Evolutionary conservation across 805 yeast species (phyloP).

Genomic region (Pichia gijzeniarum): DNA sequence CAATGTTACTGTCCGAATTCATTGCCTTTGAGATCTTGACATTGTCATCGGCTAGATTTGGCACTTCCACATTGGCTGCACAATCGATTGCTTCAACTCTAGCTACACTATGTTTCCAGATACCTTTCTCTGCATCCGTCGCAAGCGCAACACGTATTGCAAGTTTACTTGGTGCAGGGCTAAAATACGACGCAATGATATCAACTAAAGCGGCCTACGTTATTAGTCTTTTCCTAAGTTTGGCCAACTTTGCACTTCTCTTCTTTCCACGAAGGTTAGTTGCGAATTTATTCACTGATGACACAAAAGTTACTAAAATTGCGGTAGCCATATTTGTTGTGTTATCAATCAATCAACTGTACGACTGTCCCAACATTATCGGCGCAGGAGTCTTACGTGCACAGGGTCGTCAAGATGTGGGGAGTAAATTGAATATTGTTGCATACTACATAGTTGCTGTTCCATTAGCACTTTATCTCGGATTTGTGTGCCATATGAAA

Average conservation of each 20-base stretch:
- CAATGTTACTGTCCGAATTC: constrained; percentile 71
- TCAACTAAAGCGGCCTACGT: constrained; percentile 13
- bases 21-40: constrained; percentile 65
- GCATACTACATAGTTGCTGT: constrained; percentile 60
- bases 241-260: constrained; percentile 5
- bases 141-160: constrained; percentile 71
- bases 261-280: constrained; percentile 9
- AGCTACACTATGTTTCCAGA: constrained; percentile 53
- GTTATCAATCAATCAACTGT: constrained; percentile 31
- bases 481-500: constrained; percentile 38
- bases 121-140: constrained; percentile 61
- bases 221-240: constrained; percentile 12
- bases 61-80: constrained; percentile 51
- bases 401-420: constrained; percentile 44
- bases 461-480: constrained; percentile 53
- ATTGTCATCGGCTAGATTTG: constrained; percentile 54
- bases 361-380: constrained; percentile 37
- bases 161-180: constrained; percentile 53
- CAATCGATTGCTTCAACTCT: constrained; percentile 62
- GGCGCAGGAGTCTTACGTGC: constrained; percentile 43
- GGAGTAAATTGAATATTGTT: constrained; percentile 39
- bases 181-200: constrained; percentile 11
- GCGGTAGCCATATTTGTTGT: constrained; percentile 15
- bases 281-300: constrained; percentile 17
- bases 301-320: constrained; percentile 13